Evolutionary conservation across 352 stramenopile species (phyloP), one percentile per base, ranked within the genome.

Genomic region (Phytophthora sp.): DNA sequence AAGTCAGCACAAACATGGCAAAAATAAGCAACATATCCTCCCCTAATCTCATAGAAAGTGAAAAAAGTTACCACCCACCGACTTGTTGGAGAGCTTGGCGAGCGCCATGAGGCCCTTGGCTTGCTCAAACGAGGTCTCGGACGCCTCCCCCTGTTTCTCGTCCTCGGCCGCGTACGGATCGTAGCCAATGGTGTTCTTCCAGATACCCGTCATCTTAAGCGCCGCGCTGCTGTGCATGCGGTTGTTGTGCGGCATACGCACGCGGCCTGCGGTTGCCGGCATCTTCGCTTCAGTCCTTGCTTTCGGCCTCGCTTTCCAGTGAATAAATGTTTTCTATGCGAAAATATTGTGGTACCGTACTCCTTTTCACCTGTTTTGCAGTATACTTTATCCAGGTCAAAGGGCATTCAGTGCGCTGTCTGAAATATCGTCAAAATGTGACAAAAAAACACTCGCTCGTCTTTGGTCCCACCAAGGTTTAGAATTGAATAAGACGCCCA

Each of bases 191-290:
- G 96, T 98, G 62, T 98, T 96, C 58, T 89, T 97, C 97, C 96
- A 99, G 39, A 99, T 99, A 23, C 93, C 94, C 39, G 85, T 98
- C 78, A 98, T 98, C 83, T 98, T 95, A 7, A 99, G 88, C 56
- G 95, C 82, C 30, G 84, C 83, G 56, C 84, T 97, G 51, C 93
- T 98, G 70, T 95, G 93, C 83, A 99, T 96, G 69, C 95, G 91
- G 81, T 99, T 99, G 81, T 98, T 98, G 82, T 98, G 95, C 69
- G 96, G 96, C 94, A 99, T 99, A 55, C 94, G 89, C 74, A 97
- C 86, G 36, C 93, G 84, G 44, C 93, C 93, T 12, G 90, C 74
- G 20, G 84, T 90, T 16, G 94, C 86, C 56, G 90, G 90, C 93
- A 98, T 98, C 46, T 41, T 35, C 21, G 21, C 20, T 31, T 13